Evolutionary conservation across 495 filamentous ascomycete genomes (phyloP), one percentile per base, ranked within the genome.

Genomic region (Annulohypoxylon stygium): DNA sequence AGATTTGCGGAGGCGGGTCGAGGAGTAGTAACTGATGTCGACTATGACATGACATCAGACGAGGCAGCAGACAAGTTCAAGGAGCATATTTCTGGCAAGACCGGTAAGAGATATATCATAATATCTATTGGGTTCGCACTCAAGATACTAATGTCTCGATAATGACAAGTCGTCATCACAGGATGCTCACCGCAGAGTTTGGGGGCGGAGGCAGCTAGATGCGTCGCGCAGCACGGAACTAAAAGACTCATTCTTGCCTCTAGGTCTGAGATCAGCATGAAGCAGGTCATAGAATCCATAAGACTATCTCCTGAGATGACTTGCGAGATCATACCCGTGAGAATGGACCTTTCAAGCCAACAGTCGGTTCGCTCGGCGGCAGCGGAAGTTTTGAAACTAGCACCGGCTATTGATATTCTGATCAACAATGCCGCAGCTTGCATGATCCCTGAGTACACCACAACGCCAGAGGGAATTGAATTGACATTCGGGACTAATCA

Each of bases 401-500:
- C 45, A 14, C 45, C 45, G 14, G 10, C 14, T 48, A 48, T 48
- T 48, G 45, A 48, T 18, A 16, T 48, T 14, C 9, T 48, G 18
- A 48, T 48, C 10, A 48, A 23, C n/a, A 48, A 48, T 48, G 45
- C 45, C 4, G 45, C 37, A 11, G 37, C 37, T 14, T 41, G 37
- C 37, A 89, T 91, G 86, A 87, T 80, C 0, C 64, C 83, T 2
- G 82, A 86, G 0, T 80, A 77, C 5, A 75, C 75, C 0, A 71
- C 80, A 0, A 90, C 90, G 0, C 74, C 82, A 3, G 88, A 92
- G 8, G 89, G 91, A 2, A 87, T 88, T 66, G 91, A 94, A 73
- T 83, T 87, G 30, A 88, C 92, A 63, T 89, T 93, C 67, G 89
- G 86, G 16, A 90, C 88, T 1, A 94, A 93, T 74, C 87, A 93